These are phyloP conservation scores for Xanthoconium stramineum DNA, from an alignment of 768 basidiomycete species.

Conservation along the genomic window DNA sequence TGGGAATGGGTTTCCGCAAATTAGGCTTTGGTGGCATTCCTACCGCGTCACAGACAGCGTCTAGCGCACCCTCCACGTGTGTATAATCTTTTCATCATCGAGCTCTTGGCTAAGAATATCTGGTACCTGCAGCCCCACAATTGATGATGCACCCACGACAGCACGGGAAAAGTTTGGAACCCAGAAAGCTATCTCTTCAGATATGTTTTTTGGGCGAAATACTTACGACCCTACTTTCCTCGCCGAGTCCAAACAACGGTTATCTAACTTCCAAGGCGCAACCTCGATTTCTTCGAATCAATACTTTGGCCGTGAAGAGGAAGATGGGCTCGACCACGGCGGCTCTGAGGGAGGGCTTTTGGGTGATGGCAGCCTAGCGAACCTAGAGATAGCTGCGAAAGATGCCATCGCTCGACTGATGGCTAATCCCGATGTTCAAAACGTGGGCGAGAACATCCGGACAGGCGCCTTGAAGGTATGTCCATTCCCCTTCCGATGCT, in stretches of 20 bases:
- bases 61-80: slow-evolving; percentile 43
- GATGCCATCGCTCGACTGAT: slow-evolving; percentile 74
- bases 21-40: slow-evolving; percentile 87
- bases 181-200: slow-evolving; percentile 96
- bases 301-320: slow-evolving; percentile 93
- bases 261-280: slow-evolving; percentile 86
- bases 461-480: slow-evolving; percentile 79
- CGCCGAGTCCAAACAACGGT: slow-evolving; percentile 75
- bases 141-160: slow-evolving; percentile 64
- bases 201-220: slow-evolving; percentile 94
- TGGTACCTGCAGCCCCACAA: slow-evolving; percentile 19
- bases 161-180: slow-evolving; percentile 88
- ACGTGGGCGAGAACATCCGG: slow-evolving; percentile 73
- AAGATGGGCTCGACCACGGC: slow-evolving; percentile 44
- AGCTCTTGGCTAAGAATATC: not conserved
- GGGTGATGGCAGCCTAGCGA: slow-evolving; percentile 50
- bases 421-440: slow-evolving; percentile 86
- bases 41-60: slow-evolving; percentile 50
- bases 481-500: slow-evolving; percentile 2
- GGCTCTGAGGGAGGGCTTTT: slow-evolving; percentile 54
- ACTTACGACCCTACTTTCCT: slow-evolving; percentile 72
- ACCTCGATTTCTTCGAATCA: slow-evolving; percentile 92
- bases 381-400: slow-evolving; percentile 61
- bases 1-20: slow-evolving; percentile 71
- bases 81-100: not conserved